Conservation (phyloP, 1,284 basidiomycete genomes). For the Xanthoconium separans region DNA sequence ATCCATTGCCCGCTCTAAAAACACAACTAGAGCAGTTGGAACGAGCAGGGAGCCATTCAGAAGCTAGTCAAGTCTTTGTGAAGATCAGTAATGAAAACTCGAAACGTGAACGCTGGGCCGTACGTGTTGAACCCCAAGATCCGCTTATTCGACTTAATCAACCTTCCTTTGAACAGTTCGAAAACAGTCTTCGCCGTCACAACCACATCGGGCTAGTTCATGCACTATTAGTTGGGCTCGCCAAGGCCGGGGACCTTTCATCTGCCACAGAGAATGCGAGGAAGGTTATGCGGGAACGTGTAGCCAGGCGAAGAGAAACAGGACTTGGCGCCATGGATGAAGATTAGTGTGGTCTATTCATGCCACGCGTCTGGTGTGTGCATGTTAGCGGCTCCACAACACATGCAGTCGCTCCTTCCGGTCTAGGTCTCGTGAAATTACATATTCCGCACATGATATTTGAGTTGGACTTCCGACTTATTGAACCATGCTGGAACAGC, state of each 20-base stretch:
- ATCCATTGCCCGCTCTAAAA: conserved; percentile 70
- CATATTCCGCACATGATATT: conserved; percentile 1
- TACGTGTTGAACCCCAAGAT: conserved; percentile 41
- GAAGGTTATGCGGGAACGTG: conserved; percentile 32
- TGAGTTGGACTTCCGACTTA: conserved; percentile 6
- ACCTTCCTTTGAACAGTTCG: conserved; percentile 52
- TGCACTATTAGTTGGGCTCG: conserved; percentile 64
- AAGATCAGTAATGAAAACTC: conserved; percentile 72
- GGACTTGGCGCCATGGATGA: conserved; percentile 31
- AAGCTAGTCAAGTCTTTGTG: conserved; percentile 54
- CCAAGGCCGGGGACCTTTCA: conserved; percentile 59
- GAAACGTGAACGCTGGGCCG: conserved; percentile 80
- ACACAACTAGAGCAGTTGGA: conserved; percentile 51
- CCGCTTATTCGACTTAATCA: not conserved
- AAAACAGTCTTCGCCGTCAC: conserved; percentile 78
- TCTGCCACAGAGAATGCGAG: conserved; percentile 46
- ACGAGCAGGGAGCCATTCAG: conserved; percentile 43
- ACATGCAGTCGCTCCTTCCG: not conserved
- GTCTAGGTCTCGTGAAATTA: conserved; percentile 8
- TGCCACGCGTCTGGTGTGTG: conserved; percentile 5
- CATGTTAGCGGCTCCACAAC: conserved; percentile 2
- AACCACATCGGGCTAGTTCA: conserved; percentile 82
- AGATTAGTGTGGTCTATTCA: conserved; percentile 16
- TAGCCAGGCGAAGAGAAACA: conserved; percentile 28
- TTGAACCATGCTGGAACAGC: not conserved